These are phyloP conservation scores for Fusarium sp. DNA, from an alignment of 2,329 filamentous ascomycete species.

Conservation along the genomic window DNA sequence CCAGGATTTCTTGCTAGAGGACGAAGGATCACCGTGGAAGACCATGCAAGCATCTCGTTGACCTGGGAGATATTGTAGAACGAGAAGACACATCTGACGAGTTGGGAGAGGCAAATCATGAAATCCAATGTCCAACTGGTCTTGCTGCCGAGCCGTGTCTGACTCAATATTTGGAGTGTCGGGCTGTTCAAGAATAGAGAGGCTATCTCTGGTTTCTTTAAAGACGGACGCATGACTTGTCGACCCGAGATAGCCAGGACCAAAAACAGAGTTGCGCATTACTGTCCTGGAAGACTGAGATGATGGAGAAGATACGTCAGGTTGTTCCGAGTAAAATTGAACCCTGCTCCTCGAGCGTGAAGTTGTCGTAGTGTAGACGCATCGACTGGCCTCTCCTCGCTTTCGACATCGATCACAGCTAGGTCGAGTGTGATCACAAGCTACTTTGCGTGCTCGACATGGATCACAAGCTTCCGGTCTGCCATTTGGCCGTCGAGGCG, in stretches of 20 bases:
- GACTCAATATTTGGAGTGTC: neutral
- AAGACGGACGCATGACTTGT: constrained; percentile 57
- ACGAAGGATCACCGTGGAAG: constrained; percentile 12
- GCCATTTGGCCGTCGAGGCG: constrained; percentile 22
- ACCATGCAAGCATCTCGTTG: constrained; percentile 23
- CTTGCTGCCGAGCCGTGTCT: neutral
- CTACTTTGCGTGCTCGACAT: constrained; percentile 32
- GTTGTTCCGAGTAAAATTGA: neutral
- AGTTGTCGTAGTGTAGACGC: constrained; percentile 49
- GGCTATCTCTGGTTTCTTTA: constrained; percentile 54
- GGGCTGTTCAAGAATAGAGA: constrained; percentile 48
- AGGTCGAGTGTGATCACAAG: constrained; percentile 25
- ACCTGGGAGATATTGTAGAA: constrained; percentile 24
- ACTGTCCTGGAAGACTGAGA: constrained; percentile 15
- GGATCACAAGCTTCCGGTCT: constrained; percentile 28
- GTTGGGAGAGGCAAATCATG: constrained; percentile 35
- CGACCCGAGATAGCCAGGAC: constrained; percentile 57
- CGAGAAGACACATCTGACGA: constrained; percentile 33
- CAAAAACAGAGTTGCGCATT: constrained; percentile 30
- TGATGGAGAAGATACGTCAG: neutral
- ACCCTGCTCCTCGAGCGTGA: constrained; percentile 15
- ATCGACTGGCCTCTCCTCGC: constrained; percentile 48
- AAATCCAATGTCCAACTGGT: constrained; percentile 14
- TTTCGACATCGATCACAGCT: constrained; percentile 45
- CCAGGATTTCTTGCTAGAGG: constrained; percentile 48